Evolutionary conservation across 2,329 filamentous ascomycete species (phyloP).

Genomic region (Sodiomyces alkalinus): DNA sequence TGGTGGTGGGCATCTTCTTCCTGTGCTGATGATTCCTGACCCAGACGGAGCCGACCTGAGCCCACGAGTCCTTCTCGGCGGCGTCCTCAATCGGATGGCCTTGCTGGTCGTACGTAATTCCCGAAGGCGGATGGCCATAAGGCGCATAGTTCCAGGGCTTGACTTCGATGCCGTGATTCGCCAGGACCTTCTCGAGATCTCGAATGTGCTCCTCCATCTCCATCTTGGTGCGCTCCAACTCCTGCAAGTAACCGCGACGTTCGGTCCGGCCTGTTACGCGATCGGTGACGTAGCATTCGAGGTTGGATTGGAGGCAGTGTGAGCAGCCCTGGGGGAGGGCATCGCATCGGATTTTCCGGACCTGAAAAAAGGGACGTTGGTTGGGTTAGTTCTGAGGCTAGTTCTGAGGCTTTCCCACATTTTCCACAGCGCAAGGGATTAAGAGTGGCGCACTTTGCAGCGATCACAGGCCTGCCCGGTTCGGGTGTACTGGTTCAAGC

Average conservation of each 20-base stretch:
- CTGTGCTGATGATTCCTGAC: slow-evolving; percentile 15
- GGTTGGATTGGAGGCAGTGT: slow-evolving; percentile 60
- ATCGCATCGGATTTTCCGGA: slow-evolving; percentile 81
- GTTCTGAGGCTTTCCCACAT: background rate
- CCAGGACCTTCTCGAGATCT: slow-evolving; percentile 52
- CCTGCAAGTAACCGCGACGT: slow-evolving; percentile 61
- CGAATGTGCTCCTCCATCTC: slow-evolving; percentile 51
- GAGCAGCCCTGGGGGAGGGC: slow-evolving; percentile 67
- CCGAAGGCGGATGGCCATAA: slow-evolving; percentile 9
- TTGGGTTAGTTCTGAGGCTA: too few species aligned
- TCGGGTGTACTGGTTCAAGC: slow-evolving; percentile 37
- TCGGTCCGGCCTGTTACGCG: slow-evolving; percentile 72
- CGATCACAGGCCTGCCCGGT: slow-evolving; percentile 82
- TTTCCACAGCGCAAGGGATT: background rate
- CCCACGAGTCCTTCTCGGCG: slow-evolving; percentile 15
- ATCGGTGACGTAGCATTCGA: slow-evolving; percentile 74
- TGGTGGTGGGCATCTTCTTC: slow-evolving; percentile 9
- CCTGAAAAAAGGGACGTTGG: too few species aligned
- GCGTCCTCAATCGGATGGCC: slow-evolving; percentile 10
- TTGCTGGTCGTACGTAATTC: slow-evolving; percentile 12
- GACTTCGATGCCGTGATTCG: slow-evolving; percentile 44
- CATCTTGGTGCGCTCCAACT: slow-evolving; percentile 58
- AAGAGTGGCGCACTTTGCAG: slow-evolving; percentile 50
- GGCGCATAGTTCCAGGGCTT: slow-evolving; percentile 26
- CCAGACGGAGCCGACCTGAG: slow-evolving; percentile 16